Percentiles rank a stretch among this genome's conserved stretches.
Conservation (phyloP, 345 rosid species). For the Arabis hirsuta region DNA sequence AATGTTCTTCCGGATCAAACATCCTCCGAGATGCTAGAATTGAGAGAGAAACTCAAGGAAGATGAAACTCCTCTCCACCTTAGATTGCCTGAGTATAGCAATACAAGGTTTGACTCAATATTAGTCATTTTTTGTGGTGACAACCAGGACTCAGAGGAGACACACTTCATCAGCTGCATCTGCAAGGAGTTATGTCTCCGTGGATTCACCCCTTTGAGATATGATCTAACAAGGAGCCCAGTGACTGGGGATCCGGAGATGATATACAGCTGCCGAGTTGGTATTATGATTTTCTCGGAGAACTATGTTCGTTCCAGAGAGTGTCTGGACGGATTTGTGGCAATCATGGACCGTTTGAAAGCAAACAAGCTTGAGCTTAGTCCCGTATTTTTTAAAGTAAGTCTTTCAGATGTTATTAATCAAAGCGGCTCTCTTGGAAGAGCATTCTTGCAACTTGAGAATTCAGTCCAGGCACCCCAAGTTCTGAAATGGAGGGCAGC, state of each 20-base stretch:
- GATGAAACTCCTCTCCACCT: background rate
- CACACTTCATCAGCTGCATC: constrained; percentile 25
- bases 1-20: background rate
- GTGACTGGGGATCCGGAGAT: background rate
- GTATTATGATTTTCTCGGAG: constrained; percentile 20
- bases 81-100: background rate
- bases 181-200: background rate
- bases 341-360: background rate
- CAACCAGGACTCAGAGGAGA: constrained; percentile 26
- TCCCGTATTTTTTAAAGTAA: constrained; percentile 18
- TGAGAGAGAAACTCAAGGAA: background rate
- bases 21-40: background rate
- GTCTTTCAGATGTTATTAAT: background rate
- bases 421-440: background rate
- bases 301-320: constrained; percentile 4
- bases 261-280: background rate
- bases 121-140: constrained; percentile 16
- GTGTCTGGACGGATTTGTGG: background rate
- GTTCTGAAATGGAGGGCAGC: too few species aligned
- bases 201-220: constrained; percentile 22
- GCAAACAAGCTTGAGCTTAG: background rate
- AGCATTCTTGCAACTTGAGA: background rate
- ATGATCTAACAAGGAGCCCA: background rate
- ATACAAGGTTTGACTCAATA: background rate
- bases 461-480: background rate